A percentile compares a stretch with the other conserved stretches of the same genome.
Evolutionary conservation across 2,329 filamentous ascomycete genomes (phyloP).

Genomic region (Pseudogymnoascus sp.): DNA sequence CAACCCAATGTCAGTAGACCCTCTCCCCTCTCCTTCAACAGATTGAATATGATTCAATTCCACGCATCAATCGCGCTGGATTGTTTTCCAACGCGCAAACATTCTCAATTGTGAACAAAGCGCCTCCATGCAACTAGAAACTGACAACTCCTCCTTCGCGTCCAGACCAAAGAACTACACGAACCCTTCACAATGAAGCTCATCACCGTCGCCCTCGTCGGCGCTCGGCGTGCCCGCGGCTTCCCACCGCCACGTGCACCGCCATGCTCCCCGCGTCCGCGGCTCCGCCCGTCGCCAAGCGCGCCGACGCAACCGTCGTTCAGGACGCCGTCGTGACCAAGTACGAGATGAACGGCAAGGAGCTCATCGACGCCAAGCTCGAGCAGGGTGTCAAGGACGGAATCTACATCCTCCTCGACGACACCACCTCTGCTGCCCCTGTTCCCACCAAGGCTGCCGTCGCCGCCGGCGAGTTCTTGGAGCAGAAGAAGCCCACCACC

Average conservation of each 20-base stretch:
- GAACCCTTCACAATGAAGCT: conserved; percentile 29
- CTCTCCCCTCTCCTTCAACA: not conserved
- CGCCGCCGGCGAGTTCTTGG: conserved; percentile 18
- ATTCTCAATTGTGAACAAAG: not conserved
- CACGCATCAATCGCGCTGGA: not conserved
- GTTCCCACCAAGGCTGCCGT: conserved; percentile 26
- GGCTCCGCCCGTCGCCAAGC: conserved; percentile 45
- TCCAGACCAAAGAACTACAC: conserved; percentile 13
- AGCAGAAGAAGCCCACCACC: conserved; percentile 19
- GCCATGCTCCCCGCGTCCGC: conserved; percentile 43
- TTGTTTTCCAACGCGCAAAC: not conserved
- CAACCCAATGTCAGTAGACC: not conserved
- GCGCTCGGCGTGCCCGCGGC: conserved; percentile 44
- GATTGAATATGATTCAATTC: not conserved
- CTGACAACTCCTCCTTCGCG: conserved; percentile 7
- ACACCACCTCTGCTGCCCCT: conserved; percentile 45
- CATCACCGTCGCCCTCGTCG: conserved; percentile 23
- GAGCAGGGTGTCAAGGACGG: conserved; percentile 66
- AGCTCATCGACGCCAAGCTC: conserved; percentile 57
- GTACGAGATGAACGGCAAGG: conserved; percentile 63
- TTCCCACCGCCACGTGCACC: conserved; percentile 50
- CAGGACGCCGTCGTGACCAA: conserved; percentile 58
- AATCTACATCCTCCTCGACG: conserved; percentile 59
- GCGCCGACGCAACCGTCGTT: conserved; percentile 36
- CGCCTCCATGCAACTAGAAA: conserved; percentile 11